Evolutionary conservation across 495 filamentous ascomycete genomes (phyloP), one percentile per base, ranked within the genome.

Genomic region (Trichocladium uniseriatum): DNA sequence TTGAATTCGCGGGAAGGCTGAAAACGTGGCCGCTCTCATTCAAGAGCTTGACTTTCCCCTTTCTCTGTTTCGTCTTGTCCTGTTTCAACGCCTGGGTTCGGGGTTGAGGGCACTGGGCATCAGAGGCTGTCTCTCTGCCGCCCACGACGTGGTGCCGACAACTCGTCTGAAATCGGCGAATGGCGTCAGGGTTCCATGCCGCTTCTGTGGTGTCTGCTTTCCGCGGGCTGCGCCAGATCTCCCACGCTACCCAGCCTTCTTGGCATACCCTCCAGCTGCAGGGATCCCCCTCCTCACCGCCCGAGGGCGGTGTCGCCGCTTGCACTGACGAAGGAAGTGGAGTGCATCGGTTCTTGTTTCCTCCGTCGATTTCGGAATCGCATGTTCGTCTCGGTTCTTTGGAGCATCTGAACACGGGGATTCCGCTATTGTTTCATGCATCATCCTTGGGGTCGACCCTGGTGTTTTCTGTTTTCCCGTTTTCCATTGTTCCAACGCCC

Each of bases 171-270:
- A n/a, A 3, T 19, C 14, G n/a, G 39, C 39, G 39, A 42, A 86
- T 52, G 76, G 75, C 0, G 78, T 84, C 43, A 6, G 78, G 77
- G 0, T 65, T 84, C 19, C 84, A 77, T 49, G 65, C 79, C 0
- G 70, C 3, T 83, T 80, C 60, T 83, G 83, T 49, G 65, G 66
- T n/a, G 74, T 80, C 39, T 24, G 24, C 24, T 27, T 27, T n/a
- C n/a, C n/a, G n/a, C n/a, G n/a, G n/a, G n/a, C 24, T 3, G 24
- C 24, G 8, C 3, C 24, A 27, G 24, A 27, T 27, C 24, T 27
- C 8, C 24, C 24, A 27, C 8, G 24, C 4, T 27, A 27, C n/a
- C n/a, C 24, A 27, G 24, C 8, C 24, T n/a, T n/a, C 38, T 39
- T 27, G 24, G 20, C 6, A 67, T 75, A 0, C 57, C 72, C 53